phyloP scores from a whole-genome alignment of 2,329 filamentous ascomycete genomes.

The Aspergillus hiratsukae region DNA sequence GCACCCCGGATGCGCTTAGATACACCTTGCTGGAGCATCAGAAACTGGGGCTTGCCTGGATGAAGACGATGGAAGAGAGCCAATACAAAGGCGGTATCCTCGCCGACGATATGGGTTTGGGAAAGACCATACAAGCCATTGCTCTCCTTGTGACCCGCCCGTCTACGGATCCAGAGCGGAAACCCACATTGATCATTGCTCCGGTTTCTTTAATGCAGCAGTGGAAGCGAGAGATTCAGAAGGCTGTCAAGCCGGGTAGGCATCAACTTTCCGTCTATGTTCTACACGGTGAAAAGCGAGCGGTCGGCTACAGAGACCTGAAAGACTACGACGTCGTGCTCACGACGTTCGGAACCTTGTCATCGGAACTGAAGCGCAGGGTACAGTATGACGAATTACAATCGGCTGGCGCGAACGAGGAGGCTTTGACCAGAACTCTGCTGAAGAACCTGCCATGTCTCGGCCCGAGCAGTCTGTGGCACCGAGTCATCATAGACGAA shows the following conservation, averaged over 20 bases:
- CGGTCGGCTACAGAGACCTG: constrained; percentile 55
- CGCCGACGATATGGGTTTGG: constrained; percentile 77
- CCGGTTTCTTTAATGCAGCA: constrained; percentile 77
- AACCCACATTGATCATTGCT: constrained; percentile 79
- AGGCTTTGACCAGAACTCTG: constrained; percentile 9
- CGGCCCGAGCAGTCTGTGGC: constrained; percentile 57
- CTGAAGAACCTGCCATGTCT: constrained; percentile 53
- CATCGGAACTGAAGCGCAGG: constrained; percentile 61
- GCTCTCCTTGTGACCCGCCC: constrained; percentile 68
- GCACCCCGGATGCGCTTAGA: constrained; percentile 65
- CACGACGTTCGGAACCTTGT: constrained; percentile 72
- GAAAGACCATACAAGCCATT: constrained; percentile 79
- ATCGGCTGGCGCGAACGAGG: constrained; percentile 38
- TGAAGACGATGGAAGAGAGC: constrained; percentile 68
- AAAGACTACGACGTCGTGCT: constrained; percentile 68
- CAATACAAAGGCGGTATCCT: constrained; percentile 70
- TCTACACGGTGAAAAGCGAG: constrained; percentile 62
- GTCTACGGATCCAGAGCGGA: constrained; percentile 53
- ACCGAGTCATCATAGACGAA: constrained; percentile 72
- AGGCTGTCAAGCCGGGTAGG: constrained; percentile 56
- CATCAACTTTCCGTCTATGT: constrained; percentile 63
- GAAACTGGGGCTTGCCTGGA: constrained; percentile 70
- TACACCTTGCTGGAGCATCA: constrained; percentile 76
- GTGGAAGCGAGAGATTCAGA: constrained; percentile 75
- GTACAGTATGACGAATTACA: constrained; percentile 49